Conservation (phyloP, 2,329 filamentous ascomycete species). For the Pseudonectria buxi region DNA sequence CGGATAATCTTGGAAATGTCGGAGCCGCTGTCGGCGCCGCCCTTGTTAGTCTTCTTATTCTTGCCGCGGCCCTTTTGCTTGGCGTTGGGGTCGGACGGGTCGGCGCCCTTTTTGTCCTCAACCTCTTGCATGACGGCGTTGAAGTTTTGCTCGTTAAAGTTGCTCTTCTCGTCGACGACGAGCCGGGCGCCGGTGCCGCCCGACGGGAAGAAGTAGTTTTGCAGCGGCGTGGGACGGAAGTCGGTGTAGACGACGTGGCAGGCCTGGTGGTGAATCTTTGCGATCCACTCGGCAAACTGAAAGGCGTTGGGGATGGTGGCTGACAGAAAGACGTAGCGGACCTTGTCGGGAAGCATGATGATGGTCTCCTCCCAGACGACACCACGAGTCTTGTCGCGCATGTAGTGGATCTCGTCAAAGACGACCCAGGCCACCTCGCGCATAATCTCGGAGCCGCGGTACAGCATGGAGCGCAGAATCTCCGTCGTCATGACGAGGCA, state of each 20-base stretch:
- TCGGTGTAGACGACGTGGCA: slow-evolving; percentile 99
- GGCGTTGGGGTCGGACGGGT: slow-evolving; percentile 70
- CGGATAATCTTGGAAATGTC: slow-evolving; percentile 97
- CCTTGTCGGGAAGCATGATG: slow-evolving; percentile 95
- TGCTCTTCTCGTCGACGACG: slow-evolving; percentile 92
- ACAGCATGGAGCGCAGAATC: slow-evolving; percentile 97
- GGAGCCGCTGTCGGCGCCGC: slow-evolving; percentile 63
- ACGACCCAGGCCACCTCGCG: slow-evolving; percentile 97
- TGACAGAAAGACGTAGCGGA: slow-evolving; percentile 95
- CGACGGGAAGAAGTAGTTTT: slow-evolving; percentile 95
- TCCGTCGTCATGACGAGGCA: slow-evolving; percentile 99
- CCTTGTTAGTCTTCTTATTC: slow-evolving; percentile 87
- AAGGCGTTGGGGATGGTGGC: slow-evolving; percentile 98
- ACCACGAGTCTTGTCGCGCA: slow-evolving; percentile 88
- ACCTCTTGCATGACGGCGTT: slow-evolving; percentile 91
- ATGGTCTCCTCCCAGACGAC: slow-evolving; percentile 99
- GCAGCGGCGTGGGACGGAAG: slow-evolving; percentile 90
- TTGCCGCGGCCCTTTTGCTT: slow-evolving; percentile 83
- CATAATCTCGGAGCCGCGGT: slow-evolving; percentile 98
- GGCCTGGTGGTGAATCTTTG: slow-evolving; percentile 93
- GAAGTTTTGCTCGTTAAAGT: slow-evolving; percentile 96
- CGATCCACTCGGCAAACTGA: slow-evolving; percentile 99
- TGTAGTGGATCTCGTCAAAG: slow-evolving; percentile 98
- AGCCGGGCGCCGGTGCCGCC: slow-evolving; percentile 90
- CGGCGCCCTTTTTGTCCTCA: slow-evolving; percentile 78